Percentiles rank a stretch among this genome's conserved stretches.
These are phyloP conservation scores for Vigna radiata DNA, from an alignment of 306 rosid species.

Conservation along the genomic window DNA sequence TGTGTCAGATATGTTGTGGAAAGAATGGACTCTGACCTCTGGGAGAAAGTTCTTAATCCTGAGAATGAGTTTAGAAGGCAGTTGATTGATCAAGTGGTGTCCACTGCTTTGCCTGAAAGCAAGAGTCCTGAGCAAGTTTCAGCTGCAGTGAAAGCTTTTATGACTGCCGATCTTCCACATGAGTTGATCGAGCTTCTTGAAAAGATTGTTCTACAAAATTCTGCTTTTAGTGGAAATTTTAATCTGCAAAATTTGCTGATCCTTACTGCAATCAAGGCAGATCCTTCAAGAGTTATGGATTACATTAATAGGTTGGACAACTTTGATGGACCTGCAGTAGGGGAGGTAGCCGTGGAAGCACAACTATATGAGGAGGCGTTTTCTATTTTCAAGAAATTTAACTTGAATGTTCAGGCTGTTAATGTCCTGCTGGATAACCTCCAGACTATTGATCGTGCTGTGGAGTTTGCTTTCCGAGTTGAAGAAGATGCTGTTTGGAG, in stretches of 20 bases:
- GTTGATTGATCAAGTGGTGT: slow-evolving; percentile 94
- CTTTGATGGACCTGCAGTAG: slow-evolving; percentile 98
- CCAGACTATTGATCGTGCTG: slow-evolving; percentile 84
- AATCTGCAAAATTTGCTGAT: slow-evolving; percentile 89
- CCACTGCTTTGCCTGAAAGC: slow-evolving; percentile 98
- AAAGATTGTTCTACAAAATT: slow-evolving; percentile 95
- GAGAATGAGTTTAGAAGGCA: slow-evolving; percentile 88
- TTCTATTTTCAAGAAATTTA: slow-evolving; percentile 90
- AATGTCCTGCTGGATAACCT: slow-evolving; percentile 84
- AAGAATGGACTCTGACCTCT: slow-evolving; percentile 93
- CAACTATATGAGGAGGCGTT: slow-evolving; percentile 88
- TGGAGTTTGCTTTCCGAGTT: slow-evolving; percentile 93
- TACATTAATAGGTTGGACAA: slow-evolving; percentile 89
- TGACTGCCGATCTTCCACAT: slow-evolving; percentile 99
- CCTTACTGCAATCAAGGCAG: slow-evolving; percentile 95
- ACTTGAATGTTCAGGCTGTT: slow-evolving; percentile 93
- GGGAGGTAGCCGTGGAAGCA: slow-evolving; percentile 96
- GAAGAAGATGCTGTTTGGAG: slow-evolving; percentile 99
- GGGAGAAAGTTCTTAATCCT: slow-evolving; percentile 89
- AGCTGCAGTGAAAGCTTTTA: slow-evolving; percentile 95
- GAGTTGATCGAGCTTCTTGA: slow-evolving; percentile 97
- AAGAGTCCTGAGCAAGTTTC: slow-evolving; percentile 99
- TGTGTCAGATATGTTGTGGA: slow-evolving; percentile 88
- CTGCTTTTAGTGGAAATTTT: slow-evolving; percentile 93
- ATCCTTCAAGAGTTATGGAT: slow-evolving; percentile 98